A percentile compares a stretch with the other conserved stretches of the same genome.
Evolutionary conservation across 805 yeast genomes (phyloP).

Genomic region (Sporopachydermia lactativora): DNA sequence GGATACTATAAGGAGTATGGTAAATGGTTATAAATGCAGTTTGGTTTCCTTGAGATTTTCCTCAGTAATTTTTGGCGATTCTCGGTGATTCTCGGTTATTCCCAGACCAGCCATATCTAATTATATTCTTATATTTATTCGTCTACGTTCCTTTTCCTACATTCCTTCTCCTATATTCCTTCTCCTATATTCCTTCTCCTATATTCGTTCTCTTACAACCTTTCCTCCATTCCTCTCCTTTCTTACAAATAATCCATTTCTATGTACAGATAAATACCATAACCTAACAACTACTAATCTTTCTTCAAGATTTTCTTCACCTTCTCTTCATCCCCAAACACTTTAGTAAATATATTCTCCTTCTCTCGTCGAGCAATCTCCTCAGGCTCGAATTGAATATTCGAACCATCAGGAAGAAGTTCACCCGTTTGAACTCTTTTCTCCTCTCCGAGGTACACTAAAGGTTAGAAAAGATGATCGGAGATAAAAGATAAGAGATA

Average conservation of each 20-base stretch:
- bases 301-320: background rate
- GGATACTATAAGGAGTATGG: no score
- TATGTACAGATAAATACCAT: background rate
- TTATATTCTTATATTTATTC: no score
- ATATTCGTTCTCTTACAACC: background rate
- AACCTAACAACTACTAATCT: no score
- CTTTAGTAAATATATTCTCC: conserved; percentile 24
- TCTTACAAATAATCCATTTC: background rate
- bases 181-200: background rate
- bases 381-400: conserved; percentile 27
- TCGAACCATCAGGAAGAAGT: conserved; percentile 28
- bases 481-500: no score
- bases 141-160: background rate
- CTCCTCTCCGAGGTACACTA: conserved; percentile 26
- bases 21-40: no score
- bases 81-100: no score
- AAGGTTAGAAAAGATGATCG: no score
- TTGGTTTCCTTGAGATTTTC: no score
- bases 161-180: background rate
- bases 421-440: conserved; percentile 33
- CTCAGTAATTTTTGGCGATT: no score
- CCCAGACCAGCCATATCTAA: no score
- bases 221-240: background rate
- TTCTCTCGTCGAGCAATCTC: conserved; percentile 26
- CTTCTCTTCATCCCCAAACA: conserved; percentile 27